phyloP scores from a whole-genome alignment of 331 rosid genomes.

The Ulmus americana region DNA sequence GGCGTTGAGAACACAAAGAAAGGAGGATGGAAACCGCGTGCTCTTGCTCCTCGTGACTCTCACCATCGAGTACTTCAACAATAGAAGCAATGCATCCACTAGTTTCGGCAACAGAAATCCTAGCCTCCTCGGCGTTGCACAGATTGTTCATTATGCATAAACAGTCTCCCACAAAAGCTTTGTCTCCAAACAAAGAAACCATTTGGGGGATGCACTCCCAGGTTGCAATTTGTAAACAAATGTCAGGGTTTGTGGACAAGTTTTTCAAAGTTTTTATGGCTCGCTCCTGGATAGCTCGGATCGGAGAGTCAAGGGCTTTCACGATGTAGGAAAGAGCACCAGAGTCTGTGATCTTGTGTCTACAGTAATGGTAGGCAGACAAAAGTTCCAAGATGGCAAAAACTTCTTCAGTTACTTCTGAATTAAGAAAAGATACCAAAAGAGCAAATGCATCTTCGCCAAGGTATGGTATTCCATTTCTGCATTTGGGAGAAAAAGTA shows the following conservation, averaged over 20 bases:
- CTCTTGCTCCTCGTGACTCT: slow-evolving; percentile 60
- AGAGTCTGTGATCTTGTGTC: slow-evolving; percentile 40
- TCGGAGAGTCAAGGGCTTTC: slow-evolving; percentile 42
- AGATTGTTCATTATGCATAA: slow-evolving; percentile 51
- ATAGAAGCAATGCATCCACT: slow-evolving; percentile 62
- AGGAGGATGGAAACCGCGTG: slow-evolving; percentile 58
- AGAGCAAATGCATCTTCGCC: slow-evolving; percentile 41
- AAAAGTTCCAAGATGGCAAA: slow-evolving; percentile 61
- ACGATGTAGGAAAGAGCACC: slow-evolving; percentile 47
- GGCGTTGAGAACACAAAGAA: slow-evolving; percentile 60
- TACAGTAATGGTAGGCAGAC: slow-evolving; percentile 36
- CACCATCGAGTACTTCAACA: slow-evolving; percentile 49
- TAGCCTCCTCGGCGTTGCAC: slow-evolving; percentile 45
- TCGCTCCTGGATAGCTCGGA: slow-evolving; percentile 41
- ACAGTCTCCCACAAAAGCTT: slow-evolving; percentile 40
- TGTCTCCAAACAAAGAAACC: slow-evolving; percentile 47
- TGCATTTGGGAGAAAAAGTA: slow-evolving; percentile 33
- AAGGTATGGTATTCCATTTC: slow-evolving; percentile 34
- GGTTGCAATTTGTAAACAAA: slow-evolving; percentile 41
- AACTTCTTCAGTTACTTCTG: slow-evolving; percentile 53
- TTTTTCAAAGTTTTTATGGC: slow-evolving; percentile 43
- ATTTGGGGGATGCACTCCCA: slow-evolving; percentile 51
- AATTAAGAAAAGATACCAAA: slow-evolving; percentile 51
- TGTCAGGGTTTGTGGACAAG: slow-evolving; percentile 43
- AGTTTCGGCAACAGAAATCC: slow-evolving; percentile 52